Percentiles rank a stretch among this genome's conserved stretches.
Conservation (phyloP, 2,329 filamentous ascomycete genomes). For the Pezizomycotina sp. region DNA sequence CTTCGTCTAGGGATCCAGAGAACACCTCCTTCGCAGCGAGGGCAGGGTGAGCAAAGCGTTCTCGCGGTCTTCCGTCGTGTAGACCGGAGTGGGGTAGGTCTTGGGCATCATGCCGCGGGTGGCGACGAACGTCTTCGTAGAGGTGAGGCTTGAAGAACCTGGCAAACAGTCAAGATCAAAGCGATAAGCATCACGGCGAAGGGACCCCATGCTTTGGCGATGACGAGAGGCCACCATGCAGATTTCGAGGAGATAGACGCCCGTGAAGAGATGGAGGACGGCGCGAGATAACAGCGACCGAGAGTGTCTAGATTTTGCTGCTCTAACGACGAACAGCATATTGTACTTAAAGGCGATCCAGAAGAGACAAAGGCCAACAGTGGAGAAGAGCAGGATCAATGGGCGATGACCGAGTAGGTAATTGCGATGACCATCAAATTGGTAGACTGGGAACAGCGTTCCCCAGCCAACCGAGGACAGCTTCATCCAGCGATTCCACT, state of each 20-base stretch:
- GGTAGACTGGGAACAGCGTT: constrained; percentile 59
- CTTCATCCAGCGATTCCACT: constrained; percentile 61
- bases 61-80: constrained; percentile 43
- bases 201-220: constrained; percentile 58
- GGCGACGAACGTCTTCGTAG: constrained; percentile 55
- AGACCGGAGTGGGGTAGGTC: too few relatives aligned
- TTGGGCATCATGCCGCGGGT: constrained; percentile 42
- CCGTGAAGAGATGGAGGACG: constrained; percentile 67
- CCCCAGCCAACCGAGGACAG: constrained; percentile 68
- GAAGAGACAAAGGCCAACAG: constrained; percentile 60
- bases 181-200: constrained; percentile 65
- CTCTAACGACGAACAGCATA: constrained; percentile 70
- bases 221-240: constrained; percentile 68
- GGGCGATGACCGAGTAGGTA: constrained; percentile 78
- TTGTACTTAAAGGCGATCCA: constrained; percentile 86
- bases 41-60: constrained; percentile 58
- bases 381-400: constrained; percentile 65
- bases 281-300: constrained; percentile 78
- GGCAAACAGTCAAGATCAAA: constrained; percentile 48
- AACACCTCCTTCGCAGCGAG: constrained; percentile 44
- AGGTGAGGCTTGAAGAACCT: constrained; percentile 65
- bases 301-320: constrained; percentile 71
- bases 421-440: constrained; percentile 70
- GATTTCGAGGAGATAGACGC: constrained; percentile 65
- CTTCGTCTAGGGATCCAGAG: constrained; percentile 74